Evolutionary conservation across 306 rosid genomes (phyloP).

Genomic region (Vachellia pachyceras): DNA sequence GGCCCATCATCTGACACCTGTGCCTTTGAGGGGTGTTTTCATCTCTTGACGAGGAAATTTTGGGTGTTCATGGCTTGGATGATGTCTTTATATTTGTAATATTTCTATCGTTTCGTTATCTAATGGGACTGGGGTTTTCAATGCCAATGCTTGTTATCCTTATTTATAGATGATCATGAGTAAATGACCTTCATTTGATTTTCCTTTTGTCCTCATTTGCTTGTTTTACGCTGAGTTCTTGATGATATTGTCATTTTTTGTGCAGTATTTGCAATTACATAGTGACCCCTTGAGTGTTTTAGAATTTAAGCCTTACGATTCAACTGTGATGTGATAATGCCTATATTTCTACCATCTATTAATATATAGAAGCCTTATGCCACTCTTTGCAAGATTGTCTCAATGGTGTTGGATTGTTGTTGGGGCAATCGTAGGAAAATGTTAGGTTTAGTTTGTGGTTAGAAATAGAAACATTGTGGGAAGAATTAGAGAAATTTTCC

Average conservation of each 20-base stretch:
- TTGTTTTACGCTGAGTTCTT: background rate
- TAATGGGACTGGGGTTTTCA: slow-evolving; percentile 3
- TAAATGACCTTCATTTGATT: slow-evolving; percentile 24
- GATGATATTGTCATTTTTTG: background rate
- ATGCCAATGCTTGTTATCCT: slow-evolving; percentile 16
- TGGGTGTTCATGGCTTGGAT: slow-evolving; percentile 29
- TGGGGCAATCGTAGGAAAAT: background rate
- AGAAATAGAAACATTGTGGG: background rate
- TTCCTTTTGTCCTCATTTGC: background rate
- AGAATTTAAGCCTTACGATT: background rate
- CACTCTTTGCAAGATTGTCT: background rate
- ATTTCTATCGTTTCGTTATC: background rate
- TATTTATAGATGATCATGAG: slow-evolving; percentile 11
- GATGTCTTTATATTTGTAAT: slow-evolving; percentile 30
- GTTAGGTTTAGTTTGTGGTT: background rate
- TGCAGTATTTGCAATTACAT: background rate
- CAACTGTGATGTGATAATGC: background rate
- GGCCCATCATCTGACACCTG: background rate
- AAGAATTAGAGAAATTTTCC: background rate
- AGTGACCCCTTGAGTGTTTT: background rate
- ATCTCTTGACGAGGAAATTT: slow-evolving; percentile 23
- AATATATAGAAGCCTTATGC: background rate
- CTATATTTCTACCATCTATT: background rate
- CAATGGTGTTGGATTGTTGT: too few species aligned
- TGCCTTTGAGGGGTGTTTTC: slow-evolving; percentile 17